Evolutionary conservation across 2,329 filamentous ascomycete genomes (phyloP).

Genomic region (Furcasterigmium sp.): DNA sequence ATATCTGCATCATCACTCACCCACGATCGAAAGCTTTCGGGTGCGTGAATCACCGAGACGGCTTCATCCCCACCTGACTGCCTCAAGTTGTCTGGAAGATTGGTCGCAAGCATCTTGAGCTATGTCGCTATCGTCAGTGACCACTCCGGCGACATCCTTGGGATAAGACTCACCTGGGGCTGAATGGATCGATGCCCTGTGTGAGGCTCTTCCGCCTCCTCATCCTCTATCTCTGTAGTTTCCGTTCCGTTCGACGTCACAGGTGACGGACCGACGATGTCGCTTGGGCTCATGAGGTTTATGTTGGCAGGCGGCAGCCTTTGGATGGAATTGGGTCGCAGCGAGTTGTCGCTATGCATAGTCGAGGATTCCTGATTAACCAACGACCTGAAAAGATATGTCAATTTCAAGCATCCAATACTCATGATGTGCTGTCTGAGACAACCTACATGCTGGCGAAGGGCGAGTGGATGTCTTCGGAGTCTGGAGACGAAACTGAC

Average conservation of each 20-base stretch:
- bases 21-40: constrained; percentile 76
- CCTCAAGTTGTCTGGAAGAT: constrained; percentile 51
- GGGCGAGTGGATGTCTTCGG: constrained; percentile 40
- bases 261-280: constrained; percentile 74
- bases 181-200: no score
- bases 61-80: constrained; percentile 67
- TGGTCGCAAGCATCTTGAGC: constrained; percentile 51
- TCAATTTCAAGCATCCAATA: no score
- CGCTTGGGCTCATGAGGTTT: constrained; percentile 57
- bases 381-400: no score
- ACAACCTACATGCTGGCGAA: constrained; percentile 50
- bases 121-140: constrained; percentile 21
- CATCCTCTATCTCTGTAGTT: constrained; percentile 79
- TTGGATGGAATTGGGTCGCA: constrained; percentile 46
- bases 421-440: no score
- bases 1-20: constrained; percentile 38
- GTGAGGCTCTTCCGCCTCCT: constrained; percentile 57
- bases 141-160: neutral
- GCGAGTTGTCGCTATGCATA: constrained; percentile 32
- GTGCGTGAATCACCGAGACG: constrained; percentile 86
- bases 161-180: neutral
- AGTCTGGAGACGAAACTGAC: constrained; percentile 49
- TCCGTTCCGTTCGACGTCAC: constrained; percentile 82
- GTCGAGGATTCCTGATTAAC: constrained; percentile 23
- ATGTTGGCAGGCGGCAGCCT: constrained; percentile 45